Percentiles rank a stretch among this genome's conserved stretches.
Conservation (phyloP, 2,329 filamentous ascomycete species). For the Aspergillus viridinutans region DNA sequence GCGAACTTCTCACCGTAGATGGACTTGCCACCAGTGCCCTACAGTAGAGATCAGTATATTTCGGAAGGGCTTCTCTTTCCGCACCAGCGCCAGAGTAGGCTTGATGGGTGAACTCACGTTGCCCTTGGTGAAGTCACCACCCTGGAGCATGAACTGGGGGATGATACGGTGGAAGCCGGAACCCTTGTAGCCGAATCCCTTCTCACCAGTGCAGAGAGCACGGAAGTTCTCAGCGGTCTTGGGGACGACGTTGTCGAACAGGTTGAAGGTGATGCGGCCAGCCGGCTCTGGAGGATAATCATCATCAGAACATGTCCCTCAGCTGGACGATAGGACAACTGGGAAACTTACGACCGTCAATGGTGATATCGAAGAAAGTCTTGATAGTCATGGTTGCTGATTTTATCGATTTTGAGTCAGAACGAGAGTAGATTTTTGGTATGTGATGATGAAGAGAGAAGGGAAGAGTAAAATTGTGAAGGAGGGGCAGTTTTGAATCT, state of each 20-base stretch:
- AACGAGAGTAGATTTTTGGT: not conserved
- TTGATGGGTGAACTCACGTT: slow-evolving; percentile 61
- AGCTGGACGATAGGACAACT: not conserved
- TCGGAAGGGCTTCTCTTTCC: slow-evolving; percentile 7
- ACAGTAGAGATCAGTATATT: not conserved
- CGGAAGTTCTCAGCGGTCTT: slow-evolving; percentile 85
- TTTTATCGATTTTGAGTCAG: not conserved
- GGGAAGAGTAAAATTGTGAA: not conserved
- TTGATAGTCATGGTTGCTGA: not conserved
- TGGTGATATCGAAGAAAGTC: not conserved
- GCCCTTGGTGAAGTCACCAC: slow-evolving; percentile 88
- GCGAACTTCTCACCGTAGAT: slow-evolving; percentile 94
- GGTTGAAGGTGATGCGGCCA: slow-evolving; percentile 82
- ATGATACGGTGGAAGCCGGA: slow-evolving; percentile 92
- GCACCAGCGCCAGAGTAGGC: not conserved
- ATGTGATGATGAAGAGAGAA: not conserved
- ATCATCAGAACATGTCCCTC: not conserved
- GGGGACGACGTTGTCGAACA: slow-evolving; percentile 81
- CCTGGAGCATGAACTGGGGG: slow-evolving; percentile 91
- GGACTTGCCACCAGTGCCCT: slow-evolving; percentile 89
- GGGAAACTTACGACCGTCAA: not conserved
- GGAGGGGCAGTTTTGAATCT: not conserved
- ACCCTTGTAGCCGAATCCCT: slow-evolving; percentile 77
- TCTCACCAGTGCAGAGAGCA: slow-evolving; percentile 73
- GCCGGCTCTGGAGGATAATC: slow-evolving; percentile 54